A percentile compares a stretch with the other conserved stretches of the same genome.
Evolutionary conservation across 495 filamentous ascomycete genomes (phyloP).

Genomic region (Aspergillus kassunensis): DNA sequence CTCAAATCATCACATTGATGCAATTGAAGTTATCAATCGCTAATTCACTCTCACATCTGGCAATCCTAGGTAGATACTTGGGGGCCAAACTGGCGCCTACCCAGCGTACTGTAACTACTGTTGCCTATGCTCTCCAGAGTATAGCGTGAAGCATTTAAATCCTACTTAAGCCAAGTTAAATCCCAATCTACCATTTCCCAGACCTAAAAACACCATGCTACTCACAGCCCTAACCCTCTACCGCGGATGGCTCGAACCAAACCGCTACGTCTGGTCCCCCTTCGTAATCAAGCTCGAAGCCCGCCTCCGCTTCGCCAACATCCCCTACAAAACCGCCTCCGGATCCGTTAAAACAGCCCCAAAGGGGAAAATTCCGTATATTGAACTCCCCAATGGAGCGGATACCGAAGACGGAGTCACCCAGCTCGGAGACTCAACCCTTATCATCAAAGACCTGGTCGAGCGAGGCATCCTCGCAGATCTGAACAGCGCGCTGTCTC

Average conservation of each 20-base stretch:
- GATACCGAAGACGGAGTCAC: slow-evolving; percentile 12
- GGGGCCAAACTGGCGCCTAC: too few relatives aligned
- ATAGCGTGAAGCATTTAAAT: too few relatives aligned
- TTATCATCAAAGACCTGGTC: slow-evolving; percentile 48
- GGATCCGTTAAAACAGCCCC: slow-evolving; percentile 47
- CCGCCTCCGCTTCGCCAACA: slow-evolving; percentile 51
- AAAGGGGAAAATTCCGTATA: slow-evolving; percentile 59
- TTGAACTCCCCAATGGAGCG: slow-evolving; percentile 10
- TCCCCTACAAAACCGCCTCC: slow-evolving; percentile 41
- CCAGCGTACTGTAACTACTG: too few relatives aligned
- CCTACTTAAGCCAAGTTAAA: too few relatives aligned
- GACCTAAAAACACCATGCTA: too few relatives aligned
- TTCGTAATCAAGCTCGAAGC: slow-evolving; percentile 64
- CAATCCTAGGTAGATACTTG: too few relatives aligned
- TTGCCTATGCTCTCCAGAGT: too few relatives aligned
- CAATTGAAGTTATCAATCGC: too few relatives aligned
- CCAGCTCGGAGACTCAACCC: slow-evolving; percentile 43
- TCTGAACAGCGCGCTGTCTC: slow-evolving; percentile 40
- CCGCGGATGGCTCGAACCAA: slow-evolving; percentile 43
- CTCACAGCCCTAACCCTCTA: too few relatives aligned
- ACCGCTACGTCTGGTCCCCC: slow-evolving; percentile 56
- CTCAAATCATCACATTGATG: too few relatives aligned
- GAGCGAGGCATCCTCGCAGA: slow-evolving; percentile 40
- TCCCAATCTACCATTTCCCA: too few relatives aligned
- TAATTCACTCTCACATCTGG: too few relatives aligned